These are phyloP conservation scores for Fusarium illudens DNA, from an alignment of 2,329 filamentous ascomycete genomes.

Conservation along the genomic window DNA sequence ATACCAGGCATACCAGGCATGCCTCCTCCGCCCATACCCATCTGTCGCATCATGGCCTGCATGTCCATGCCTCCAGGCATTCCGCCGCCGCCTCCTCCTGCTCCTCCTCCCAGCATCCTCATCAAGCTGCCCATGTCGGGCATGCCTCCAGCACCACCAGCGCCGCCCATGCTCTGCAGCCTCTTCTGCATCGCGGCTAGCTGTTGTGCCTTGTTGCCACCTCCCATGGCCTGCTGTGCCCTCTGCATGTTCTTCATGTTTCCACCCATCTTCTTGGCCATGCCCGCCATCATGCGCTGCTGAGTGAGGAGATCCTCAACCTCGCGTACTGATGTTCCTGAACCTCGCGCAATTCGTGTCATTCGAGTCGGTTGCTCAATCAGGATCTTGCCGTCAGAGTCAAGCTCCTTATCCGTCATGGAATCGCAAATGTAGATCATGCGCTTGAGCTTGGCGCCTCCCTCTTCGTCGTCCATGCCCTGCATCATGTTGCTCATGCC, in stretches of 20 bases:
- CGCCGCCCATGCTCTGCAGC: slow-evolving; percentile 89
- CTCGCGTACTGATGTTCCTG: slow-evolving; percentile 88
- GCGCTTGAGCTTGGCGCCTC: slow-evolving; percentile 89
- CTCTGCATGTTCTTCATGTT: slow-evolving; percentile 98
- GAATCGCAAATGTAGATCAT: slow-evolving; percentile 99
- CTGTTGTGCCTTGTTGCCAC: slow-evolving; percentile 90
- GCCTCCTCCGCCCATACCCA: slow-evolving; percentile 67
- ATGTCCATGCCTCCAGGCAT: slow-evolving; percentile 80
- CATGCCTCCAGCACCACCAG: slow-evolving; percentile 72
- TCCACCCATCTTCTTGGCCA: slow-evolving; percentile 99
- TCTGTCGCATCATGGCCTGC: slow-evolving; percentile 81
- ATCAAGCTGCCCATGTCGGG: slow-evolving; percentile 86
- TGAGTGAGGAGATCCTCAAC: slow-evolving; percentile 98
- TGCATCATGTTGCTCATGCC: slow-evolving; percentile 94
- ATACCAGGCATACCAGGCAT: slow-evolving; percentile 43
- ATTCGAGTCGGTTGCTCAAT: slow-evolving; percentile 91
- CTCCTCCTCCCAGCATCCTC: slow-evolving; percentile 83
- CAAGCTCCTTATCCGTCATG: slow-evolving; percentile 96
- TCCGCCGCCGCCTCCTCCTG: slow-evolving; percentile 62
- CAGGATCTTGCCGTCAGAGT: slow-evolving; percentile 94
- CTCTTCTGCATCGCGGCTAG: slow-evolving; percentile 97
- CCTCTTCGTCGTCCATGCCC: slow-evolving; percentile 96
- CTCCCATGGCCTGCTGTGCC: slow-evolving; percentile 89
- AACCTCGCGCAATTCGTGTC: slow-evolving; percentile 89
- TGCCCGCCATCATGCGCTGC: slow-evolving; percentile 97